Percentiles rank a stretch among this genome's conserved stretches.
These are phyloP conservation scores for Diaporthe nobilis DNA, from an alignment of 2,329 filamentous ascomycete genomes.

Conservation along the genomic window DNA sequence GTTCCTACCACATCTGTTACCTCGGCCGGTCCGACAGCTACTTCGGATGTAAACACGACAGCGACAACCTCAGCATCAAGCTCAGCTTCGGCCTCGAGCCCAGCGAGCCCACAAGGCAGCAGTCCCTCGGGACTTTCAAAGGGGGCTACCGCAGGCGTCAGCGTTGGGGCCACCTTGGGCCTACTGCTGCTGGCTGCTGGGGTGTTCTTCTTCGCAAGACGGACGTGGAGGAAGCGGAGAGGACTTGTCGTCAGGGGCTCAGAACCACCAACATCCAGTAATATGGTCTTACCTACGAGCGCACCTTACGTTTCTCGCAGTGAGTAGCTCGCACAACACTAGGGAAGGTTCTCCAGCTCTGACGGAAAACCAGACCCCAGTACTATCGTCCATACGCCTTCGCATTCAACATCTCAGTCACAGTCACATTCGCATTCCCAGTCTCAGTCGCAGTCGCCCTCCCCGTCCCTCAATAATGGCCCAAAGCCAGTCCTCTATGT, in stretches of 20 bases:
- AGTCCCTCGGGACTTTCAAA: slow-evolving; percentile 34
- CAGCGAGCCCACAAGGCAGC: not conserved
- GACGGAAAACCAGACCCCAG: slow-evolving; percentile 1
- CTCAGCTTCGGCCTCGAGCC: not conserved
- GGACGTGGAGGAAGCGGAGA: slow-evolving; percentile 1
- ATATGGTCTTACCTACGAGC: not conserved
- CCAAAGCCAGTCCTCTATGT: slow-evolving; percentile 14
- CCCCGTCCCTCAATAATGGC: not conserved
- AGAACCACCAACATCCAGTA: slow-evolving; percentile 11
- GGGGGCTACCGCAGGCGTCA: slow-evolving; percentile 44
- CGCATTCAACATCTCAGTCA: not conserved
- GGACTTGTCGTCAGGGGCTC: slow-evolving; percentile 31
- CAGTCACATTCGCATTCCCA: slow-evolving; percentile 6
- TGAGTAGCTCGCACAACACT: not conserved
- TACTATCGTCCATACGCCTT: not conserved
- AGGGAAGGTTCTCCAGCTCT: not conserved
- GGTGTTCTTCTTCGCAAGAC: slow-evolving; percentile 27
- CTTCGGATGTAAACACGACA: slow-evolving; percentile 3
- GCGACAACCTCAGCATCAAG: not conserved
- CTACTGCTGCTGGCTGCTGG: slow-evolving; percentile 38
- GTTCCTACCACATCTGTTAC: not conserved
- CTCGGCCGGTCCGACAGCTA: not conserved
- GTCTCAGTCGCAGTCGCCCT: not conserved
- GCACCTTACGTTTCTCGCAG: not conserved
- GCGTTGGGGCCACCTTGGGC: slow-evolving; percentile 35